phyloP scores from a whole-genome alignment of 2,329 filamentous ascomycete genomes.

The Colletotrichum tropicale region DNA sequence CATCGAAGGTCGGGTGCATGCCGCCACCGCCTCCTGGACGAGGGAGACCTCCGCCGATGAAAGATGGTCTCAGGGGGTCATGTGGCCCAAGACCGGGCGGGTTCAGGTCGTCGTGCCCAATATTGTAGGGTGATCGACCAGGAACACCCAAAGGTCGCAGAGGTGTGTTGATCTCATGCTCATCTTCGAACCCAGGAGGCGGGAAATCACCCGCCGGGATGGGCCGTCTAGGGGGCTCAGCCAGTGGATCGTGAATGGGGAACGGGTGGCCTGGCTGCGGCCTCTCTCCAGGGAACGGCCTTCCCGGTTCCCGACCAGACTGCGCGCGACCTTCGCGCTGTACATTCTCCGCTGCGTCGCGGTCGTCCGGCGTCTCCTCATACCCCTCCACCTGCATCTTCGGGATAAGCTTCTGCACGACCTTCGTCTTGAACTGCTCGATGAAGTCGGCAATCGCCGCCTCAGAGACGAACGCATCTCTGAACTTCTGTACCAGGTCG shows the following conservation, averaged over 20 bases:
- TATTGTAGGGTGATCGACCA: conserved; percentile 65
- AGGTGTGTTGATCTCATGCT: conserved; percentile 80
- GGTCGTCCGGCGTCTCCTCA: conserved; percentile 59
- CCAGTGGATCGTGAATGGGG: conserved; percentile 70
- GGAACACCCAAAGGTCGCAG: conserved; percentile 48
- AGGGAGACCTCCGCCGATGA: conserved; percentile 65
- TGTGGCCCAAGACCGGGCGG: conserved; percentile 84
- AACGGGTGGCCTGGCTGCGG: conserved; percentile 70
- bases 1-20: conserved; percentile 96
- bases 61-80: conserved; percentile 76
- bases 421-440: conserved; percentile 73
- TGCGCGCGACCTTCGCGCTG: conserved; percentile 43
- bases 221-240: conserved; percentile 60
- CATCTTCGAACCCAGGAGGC: conserved; percentile 92
- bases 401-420: conserved; percentile 85
- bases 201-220: conserved; percentile 76
- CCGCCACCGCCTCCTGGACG: conserved; percentile 71
- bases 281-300: conserved; percentile 36
- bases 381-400: conserved; percentile 80
- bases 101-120: conserved; percentile 87
- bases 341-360: conserved; percentile 44
- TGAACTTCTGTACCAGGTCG: conserved; percentile 51
- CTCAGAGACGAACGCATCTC: conserved; percentile 75
- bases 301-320: conserved; percentile 38
- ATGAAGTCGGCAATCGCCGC: conserved; percentile 74